phyloP scores from a whole-genome alignment of 148 eudicot genomes.

The Oxyria digyna region DNA sequence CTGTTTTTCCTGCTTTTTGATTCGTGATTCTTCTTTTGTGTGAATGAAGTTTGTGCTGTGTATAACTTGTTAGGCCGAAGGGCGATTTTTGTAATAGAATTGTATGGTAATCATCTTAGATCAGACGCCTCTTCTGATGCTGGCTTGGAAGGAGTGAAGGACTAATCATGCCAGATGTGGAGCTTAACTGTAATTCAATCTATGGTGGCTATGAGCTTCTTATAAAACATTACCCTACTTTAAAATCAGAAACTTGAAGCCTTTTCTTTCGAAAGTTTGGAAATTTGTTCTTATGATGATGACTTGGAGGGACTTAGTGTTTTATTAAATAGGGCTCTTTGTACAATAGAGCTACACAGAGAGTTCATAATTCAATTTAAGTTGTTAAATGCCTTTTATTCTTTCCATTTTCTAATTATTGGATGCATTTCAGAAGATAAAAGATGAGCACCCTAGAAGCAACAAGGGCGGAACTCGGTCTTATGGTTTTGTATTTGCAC shows the following conservation, averaged over 20 bases:
- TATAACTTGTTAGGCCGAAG: neutral
- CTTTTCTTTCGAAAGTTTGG: neutral
- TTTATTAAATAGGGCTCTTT: constrained; percentile 1
- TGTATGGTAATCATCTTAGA: neutral
- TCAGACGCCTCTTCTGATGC: neutral
- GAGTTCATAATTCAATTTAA: neutral
- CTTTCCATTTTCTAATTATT: neutral
- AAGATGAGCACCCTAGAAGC: constrained; percentile 62
- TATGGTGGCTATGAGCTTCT: neutral
- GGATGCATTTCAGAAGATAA: constrained; percentile 10
- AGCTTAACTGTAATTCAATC: neutral
- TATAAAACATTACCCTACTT: neutral
- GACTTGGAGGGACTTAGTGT: neutral
- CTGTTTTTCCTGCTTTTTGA: neutral
- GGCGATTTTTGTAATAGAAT: neutral
- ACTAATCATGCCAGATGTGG: neutral
- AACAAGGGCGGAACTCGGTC: constrained; percentile 78
- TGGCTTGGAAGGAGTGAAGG: too few relatives aligned
- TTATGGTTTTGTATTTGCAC: constrained; percentile 67
- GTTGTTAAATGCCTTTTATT: neutral
- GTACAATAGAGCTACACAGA: neutral
- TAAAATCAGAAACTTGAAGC: neutral
- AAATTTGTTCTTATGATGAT: neutral
- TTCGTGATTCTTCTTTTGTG: neutral
- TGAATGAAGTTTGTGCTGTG: neutral